phyloP scores from a whole-genome alignment of 208 protist species.

The Crithidia fasciculata region DNA sequence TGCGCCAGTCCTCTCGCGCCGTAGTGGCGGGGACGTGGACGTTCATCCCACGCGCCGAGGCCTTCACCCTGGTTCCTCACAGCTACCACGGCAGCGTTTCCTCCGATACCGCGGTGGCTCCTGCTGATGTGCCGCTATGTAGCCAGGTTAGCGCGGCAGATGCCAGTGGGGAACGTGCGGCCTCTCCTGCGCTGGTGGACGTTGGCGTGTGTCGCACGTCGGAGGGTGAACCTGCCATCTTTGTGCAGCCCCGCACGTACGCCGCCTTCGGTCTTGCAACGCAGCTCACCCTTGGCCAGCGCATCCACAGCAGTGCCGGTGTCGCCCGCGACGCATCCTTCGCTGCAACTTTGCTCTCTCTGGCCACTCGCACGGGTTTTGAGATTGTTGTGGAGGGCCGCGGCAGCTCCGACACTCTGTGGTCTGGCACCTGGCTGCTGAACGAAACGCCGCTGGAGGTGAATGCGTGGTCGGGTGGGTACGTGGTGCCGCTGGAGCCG shows the following conservation, averaged over 20 bases:
- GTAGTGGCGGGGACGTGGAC: conserved; percentile 32
- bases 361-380: conserved; percentile 12
- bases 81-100: conserved; percentile 1
- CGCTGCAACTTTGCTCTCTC: conserved; percentile 4
- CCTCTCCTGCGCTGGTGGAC: conserved; percentile 1
- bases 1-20: conserved; percentile 16
- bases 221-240: conserved; percentile 13
- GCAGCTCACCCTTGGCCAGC: conserved; percentile 13
- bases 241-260: conserved; percentile 12
- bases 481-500: conserved; percentile 17
- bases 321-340: conserved; percentile 18
- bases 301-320: conserved; percentile 22
- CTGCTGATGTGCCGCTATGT: conserved; percentile 3
- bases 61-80: conserved; percentile 12
- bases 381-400: conserved; percentile 15
- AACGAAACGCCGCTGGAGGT: conserved; percentile 20
- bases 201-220: conserved; percentile 23
- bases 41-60: conserved; percentile 17
- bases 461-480: conserved; percentile 19
- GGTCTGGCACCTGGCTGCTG: conserved; percentile 7
- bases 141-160: too few species aligned
- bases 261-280: conserved; percentile 15
- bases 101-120: background rate
- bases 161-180: background rate
- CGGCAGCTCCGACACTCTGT: conserved; percentile 4